phyloP scores from a whole-genome alignment of 441 rosid species.

The Bocquillonia castaneifolia region DNA sequence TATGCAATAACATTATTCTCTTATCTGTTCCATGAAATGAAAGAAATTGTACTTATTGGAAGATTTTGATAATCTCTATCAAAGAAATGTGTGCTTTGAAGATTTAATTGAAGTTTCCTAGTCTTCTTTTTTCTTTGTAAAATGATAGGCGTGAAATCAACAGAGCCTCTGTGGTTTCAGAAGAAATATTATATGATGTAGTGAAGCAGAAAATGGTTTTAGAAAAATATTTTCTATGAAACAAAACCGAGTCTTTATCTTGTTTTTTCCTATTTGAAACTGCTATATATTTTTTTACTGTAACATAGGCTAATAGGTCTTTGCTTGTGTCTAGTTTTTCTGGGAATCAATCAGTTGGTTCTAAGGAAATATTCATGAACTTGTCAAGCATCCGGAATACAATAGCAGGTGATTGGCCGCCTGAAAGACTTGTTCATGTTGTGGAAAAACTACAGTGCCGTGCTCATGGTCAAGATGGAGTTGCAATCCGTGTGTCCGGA shows the following conservation, averaged over 20 bases:
- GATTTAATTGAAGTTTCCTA: not conserved
- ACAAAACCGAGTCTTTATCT: not conserved
- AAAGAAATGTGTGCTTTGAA: not conserved
- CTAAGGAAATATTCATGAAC: constrained; percentile 47
- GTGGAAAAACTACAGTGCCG: constrained; percentile 90
- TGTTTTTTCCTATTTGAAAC: not conserved
- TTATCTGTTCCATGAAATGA: not conserved
- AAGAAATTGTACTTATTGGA: not conserved
- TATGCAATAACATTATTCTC: not conserved
- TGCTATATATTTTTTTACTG: not conserved
- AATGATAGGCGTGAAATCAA: not conserved
- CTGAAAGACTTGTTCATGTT: constrained; percentile 77
- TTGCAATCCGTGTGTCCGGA: constrained; percentile 75
- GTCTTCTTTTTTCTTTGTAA: too few relatives aligned
- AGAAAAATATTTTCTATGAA: too few relatives aligned
- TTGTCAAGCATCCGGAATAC: constrained; percentile 69
- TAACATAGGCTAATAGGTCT: constrained; percentile 5
- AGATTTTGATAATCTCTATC: not conserved
- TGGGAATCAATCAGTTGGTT: constrained; percentile 51
- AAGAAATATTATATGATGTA: too few relatives aligned
- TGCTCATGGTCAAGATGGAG: constrained; percentile 54
- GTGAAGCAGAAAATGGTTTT: too few relatives aligned
- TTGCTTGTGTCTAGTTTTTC: constrained; percentile 41
- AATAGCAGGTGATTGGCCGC: constrained; percentile 77
- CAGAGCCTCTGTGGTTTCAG: not conserved